Evolutionary conservation across 106 monocot species (phyloP).

Genomic region (Phalaenopsis aphrodite): DNA sequence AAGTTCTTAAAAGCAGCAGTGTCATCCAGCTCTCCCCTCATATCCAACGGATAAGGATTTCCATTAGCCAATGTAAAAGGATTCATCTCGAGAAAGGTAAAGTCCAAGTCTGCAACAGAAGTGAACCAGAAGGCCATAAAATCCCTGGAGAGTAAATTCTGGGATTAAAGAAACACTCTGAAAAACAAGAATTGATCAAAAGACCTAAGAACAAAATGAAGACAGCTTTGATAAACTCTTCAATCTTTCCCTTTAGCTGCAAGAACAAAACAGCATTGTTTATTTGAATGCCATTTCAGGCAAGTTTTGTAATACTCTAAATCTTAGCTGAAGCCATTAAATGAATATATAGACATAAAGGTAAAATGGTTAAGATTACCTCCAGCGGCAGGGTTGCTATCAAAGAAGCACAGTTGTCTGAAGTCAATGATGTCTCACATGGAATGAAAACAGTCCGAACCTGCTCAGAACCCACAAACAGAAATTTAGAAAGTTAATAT

Average conservation of each 20-base stretch:
- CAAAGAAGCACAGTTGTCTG: slow-evolving; percentile 73
- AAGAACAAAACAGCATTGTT: neutral
- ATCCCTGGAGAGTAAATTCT: neutral
- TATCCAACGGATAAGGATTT: slow-evolving; percentile 87
- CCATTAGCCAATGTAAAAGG: slow-evolving; percentile 94
- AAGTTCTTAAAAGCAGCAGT: slow-evolving; percentile 99
- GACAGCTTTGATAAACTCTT: slow-evolving; percentile 74
- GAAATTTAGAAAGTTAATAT: slow-evolving; percentile 72
- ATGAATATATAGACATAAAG: neutral
- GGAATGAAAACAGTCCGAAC: slow-evolving; percentile 83
- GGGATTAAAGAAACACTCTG: neutral
- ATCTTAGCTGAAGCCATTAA: neutral
- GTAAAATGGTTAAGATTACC: slow-evolving; percentile 24
- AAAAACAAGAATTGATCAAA: neutral
- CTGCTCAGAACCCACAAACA: slow-evolving; percentile 50
- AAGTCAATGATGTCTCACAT: slow-evolving; percentile 49
- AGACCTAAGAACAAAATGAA: slow-evolving; percentile 90
- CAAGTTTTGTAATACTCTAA: neutral
- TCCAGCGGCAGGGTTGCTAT: slow-evolving; percentile 89
- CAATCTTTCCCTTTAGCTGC: slow-evolving; percentile 79
- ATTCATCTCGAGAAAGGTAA: slow-evolving; percentile 96
- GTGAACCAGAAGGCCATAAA: neutral
- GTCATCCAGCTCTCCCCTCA: slow-evolving; percentile 97
- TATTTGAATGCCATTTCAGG: neutral
- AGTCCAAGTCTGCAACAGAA: slow-evolving; percentile 70